Evolutionary conservation across 2,329 filamentous ascomycete species (phyloP), one percentile per base, ranked within the genome.

Genomic region (Aspergillus puulaauensis): DNA sequence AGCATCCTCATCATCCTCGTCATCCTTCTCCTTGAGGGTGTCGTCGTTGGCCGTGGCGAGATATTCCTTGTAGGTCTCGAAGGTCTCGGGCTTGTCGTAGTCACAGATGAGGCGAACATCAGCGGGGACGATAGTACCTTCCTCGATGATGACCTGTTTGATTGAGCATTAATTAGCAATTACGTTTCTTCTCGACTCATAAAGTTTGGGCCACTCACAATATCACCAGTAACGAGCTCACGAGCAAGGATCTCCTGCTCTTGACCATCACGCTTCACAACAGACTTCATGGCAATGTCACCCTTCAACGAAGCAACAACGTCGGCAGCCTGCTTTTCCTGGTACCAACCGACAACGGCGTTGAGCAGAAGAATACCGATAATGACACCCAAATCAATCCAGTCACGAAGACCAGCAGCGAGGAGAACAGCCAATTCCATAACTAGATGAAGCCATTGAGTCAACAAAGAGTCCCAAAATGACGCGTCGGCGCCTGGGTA

Each of bases 241-340:
- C 88, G 84, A 58, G 71, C 88, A 67, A 88, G 83, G 74, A 91
- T 88, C 61, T 88, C 84, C 66, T 86, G 77, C 76, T 89, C 86
- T 61, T 79, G 77, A 61, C 88, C 87, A 70, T 89, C 82, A 69
- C 88, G 87, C 66, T 90, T 76, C 68, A 88, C 86, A 61, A 79
- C 80, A 48, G 86, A 84, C 77, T 85, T 88, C 86, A 91, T 88
- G 68, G 88, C 88, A 70, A 91, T 91, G 70, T 91, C 88, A 79
- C 88, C 88, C 80, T 90, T 90, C 61, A 91, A 79, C 62, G 80
- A 85, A 56, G 88, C 88, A 68, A 90, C 88, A 69, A 90, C 87
- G 76, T 91, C 88, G 65, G 87, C 88, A 67, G 88, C 88, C 77
- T 90, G 88, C 80, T 91, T 91, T 77, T 91, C 88, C 75, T 90